phyloP scores from a whole-genome alignment of 2,329 filamentous ascomycete species.

The Fusarium begoniae region DNA sequence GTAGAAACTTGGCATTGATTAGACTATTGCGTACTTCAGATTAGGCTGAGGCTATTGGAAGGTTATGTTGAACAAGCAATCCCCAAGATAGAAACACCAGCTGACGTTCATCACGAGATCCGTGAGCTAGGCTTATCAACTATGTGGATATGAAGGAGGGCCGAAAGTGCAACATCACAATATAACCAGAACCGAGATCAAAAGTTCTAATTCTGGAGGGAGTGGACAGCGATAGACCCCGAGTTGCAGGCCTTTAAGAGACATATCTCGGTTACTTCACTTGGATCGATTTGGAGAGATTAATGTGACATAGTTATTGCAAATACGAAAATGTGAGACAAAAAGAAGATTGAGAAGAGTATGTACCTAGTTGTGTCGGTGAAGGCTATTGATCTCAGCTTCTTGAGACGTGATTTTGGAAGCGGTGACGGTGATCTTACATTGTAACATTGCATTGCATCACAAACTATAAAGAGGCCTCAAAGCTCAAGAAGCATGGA shows the following conservation, averaged over 20 bases:
- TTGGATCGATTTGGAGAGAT: conserved; percentile 3
- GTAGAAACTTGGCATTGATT: conserved; percentile 29
- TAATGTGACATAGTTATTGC: not conserved
- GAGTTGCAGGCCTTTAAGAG: not conserved
- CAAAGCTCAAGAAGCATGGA: conserved; percentile 11
- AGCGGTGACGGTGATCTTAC: conserved; percentile 13
- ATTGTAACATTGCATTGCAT: conserved; percentile 1
- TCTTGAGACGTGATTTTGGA: not conserved
- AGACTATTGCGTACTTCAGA: conserved; percentile 3
- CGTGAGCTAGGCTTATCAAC: conserved; percentile 13
- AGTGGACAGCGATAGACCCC: not conserved
- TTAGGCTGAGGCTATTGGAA: conserved; percentile 4
- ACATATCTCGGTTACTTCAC: conserved; percentile 22
- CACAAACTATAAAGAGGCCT: conserved; percentile 16
- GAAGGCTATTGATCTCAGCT: not conserved
- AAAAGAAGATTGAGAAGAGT: not conserved
- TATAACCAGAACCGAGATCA: conserved; percentile 30
- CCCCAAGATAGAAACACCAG: conserved; percentile 11
- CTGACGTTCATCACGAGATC: conserved; percentile 14
- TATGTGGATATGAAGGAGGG: conserved; percentile 18
- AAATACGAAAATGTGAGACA: not conserved
- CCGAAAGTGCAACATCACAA: conserved; percentile 21
- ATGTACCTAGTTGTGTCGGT: not conserved
- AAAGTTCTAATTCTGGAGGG: conserved; percentile 27
- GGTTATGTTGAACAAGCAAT: conserved; percentile 18